These are phyloP conservation scores for Collybia sp. DNA, from an alignment of 768 basidiomycete species.

Conservation along the genomic window DNA sequence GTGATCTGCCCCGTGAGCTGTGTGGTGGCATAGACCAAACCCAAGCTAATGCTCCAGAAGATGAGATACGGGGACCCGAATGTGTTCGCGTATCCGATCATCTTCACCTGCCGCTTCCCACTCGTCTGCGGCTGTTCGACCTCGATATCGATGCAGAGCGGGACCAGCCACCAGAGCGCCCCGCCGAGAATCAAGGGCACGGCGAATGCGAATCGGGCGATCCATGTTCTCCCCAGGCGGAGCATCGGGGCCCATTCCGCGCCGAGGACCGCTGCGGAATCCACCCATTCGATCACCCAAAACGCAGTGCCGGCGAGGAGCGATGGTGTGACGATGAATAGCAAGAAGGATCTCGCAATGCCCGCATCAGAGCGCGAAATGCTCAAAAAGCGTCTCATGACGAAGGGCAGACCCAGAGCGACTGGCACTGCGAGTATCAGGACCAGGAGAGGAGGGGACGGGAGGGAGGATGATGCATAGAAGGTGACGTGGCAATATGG, in stretches of 20 bases:
- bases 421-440: conserved; percentile 53
- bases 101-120: conserved; percentile 40
- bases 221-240: conserved; percentile 49
- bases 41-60: conserved; percentile 68
- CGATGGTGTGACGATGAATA: conserved; percentile 49
- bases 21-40: conserved; percentile 56
- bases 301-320: conserved; percentile 56
- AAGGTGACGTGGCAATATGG: conserved; percentile 89
- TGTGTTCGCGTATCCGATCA: conserved; percentile 86
- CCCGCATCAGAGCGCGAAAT: conserved; percentile 75
- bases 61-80: conserved; percentile 86
- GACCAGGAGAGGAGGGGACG: conserved; percentile 58
- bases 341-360: conserved; percentile 60
- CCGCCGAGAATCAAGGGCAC: conserved; percentile 50
- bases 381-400: conserved; percentile 50
- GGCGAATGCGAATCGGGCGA: conserved; percentile 54
- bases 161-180: conserved; percentile 66
- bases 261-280: conserved; percentile 47
- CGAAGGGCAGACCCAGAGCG: conserved; percentile 50
- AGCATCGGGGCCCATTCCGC: conserved; percentile 36
- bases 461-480: conserved; percentile 68
- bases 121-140: conserved; percentile 21
- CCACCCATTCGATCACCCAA: conserved; percentile 84
- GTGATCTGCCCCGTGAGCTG: conserved; percentile 84
- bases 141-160: conserved; percentile 69